These are phyloP conservation scores for Neopestalotiopsis sp. DNA, from an alignment of 2,329 filamentous ascomycete species.

Conservation along the genomic window DNA sequence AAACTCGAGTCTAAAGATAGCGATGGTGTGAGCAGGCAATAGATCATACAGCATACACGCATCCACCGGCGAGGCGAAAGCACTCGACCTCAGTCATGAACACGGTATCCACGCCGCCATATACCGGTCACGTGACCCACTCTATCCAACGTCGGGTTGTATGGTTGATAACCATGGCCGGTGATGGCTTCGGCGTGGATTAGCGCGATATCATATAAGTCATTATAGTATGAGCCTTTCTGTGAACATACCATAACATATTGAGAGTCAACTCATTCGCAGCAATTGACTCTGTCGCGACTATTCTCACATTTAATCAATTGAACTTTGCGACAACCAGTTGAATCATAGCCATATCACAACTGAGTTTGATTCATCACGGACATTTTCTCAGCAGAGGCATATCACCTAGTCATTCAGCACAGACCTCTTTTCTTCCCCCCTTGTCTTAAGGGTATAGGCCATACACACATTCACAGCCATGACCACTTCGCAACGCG, in stretches of 20 bases:
- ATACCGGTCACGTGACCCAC: conserved; percentile 30
- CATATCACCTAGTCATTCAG: not conserved
- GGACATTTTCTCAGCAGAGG: not conserved
- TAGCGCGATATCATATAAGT: not conserved
- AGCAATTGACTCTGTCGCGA: not conserved
- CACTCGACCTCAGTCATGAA: not conserved
- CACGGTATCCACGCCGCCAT: conserved; percentile 13
- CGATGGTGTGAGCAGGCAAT: not conserved
- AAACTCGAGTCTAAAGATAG: not conserved
- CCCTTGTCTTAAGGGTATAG: not conserved
- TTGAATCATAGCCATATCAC: not conserved
- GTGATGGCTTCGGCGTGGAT: not conserved
- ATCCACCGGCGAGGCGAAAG: not conserved
- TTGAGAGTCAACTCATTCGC: not conserved
- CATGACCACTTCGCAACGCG: conserved; percentile 45
- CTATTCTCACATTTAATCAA: not conserved
- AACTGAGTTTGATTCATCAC: not conserved
- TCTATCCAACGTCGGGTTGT: not conserved
- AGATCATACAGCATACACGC: not conserved
- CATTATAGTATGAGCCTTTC: not conserved
- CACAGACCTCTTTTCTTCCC: not conserved
- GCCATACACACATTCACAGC: not conserved
- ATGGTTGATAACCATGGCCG: not conserved
- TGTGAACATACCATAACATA: not conserved
- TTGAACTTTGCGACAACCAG: not conserved